Percentiles rank a stretch among this genome's conserved stretches.
phyloP scores from a whole-genome alignment of 768 basidiomycete genomes.

The Lyophyllum atratum region DNA sequence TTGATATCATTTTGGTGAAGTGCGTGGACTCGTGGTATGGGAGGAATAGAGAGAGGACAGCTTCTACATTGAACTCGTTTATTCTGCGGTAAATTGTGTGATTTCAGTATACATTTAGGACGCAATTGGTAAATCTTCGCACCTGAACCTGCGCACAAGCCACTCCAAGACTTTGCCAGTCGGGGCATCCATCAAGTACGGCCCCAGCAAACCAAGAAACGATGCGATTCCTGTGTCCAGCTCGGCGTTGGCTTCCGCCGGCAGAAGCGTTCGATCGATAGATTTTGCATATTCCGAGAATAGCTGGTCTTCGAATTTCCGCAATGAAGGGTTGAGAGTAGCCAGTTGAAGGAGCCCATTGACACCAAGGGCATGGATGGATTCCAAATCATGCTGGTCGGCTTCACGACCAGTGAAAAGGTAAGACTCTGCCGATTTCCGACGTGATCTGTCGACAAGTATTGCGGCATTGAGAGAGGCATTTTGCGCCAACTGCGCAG shows the following conservation, averaged over 20 bases:
- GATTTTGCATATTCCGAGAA: constrained; percentile 80
- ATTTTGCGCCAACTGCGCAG: constrained; percentile 76
- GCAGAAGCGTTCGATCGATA: constrained; percentile 78
- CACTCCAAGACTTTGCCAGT: constrained; percentile 89
- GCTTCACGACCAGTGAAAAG: constrained; percentile 85
- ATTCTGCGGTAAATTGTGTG: constrained; percentile 50
- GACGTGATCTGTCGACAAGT: constrained; percentile 63
- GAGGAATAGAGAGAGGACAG: constrained; percentile 77
- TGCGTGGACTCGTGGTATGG: constrained; percentile 96
- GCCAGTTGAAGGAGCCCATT: constrained; percentile 79
- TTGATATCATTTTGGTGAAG: constrained; percentile 90
- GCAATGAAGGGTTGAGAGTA: constrained; percentile 58
- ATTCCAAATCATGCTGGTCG: constrained; percentile 83
- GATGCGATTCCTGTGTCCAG: constrained; percentile 62
- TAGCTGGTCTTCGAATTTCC: constrained; percentile 64
- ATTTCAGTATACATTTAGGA: constrained; percentile 3
- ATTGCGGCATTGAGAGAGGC: constrained; percentile 79
- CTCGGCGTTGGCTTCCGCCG: constrained; percentile 58
- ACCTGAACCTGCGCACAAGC: constrained; percentile 94
- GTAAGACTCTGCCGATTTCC: constrained; percentile 76
- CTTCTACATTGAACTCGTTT: constrained; percentile 89
- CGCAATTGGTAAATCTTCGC: constrained; percentile 19
- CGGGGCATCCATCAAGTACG: constrained; percentile 79
- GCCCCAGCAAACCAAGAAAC: constrained; percentile 73
- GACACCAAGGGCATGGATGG: constrained; percentile 76